These are phyloP conservation scores for Sphagnum magellanicum DNA, from an alignment of 228 moss, liverwort and hornwort species.

Conservation along the genomic window DNA sequence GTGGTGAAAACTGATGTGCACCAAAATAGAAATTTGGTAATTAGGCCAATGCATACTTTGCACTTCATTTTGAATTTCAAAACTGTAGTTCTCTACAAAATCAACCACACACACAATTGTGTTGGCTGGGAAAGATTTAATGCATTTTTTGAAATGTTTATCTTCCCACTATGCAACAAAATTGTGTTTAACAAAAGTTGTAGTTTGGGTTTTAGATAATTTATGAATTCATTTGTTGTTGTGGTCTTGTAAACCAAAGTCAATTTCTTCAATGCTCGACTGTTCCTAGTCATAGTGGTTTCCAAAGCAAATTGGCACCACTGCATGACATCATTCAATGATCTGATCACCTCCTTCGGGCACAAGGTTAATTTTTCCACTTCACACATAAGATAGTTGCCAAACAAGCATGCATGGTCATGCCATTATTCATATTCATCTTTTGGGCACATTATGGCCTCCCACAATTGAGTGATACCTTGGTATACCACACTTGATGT, in stretches of 20 bases:
- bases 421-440: background rate
- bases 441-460: background rate
- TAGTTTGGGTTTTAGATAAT: background rate
- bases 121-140: background rate
- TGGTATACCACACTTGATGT: too few relatives aligned
- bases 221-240: background rate
- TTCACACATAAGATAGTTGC: background rate
- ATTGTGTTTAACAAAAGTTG: background rate
- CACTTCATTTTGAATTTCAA: slow-evolving; percentile 6
- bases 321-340: accelerated
- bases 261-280: background rate
- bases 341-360: background rate
- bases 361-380: background rate
- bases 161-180: background rate
- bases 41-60: slow-evolving; percentile 8
- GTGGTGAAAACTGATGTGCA: background rate
- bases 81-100: slow-evolving; percentile 8
- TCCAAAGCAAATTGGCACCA: background rate
- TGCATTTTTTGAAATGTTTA: background rate
- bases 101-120: slow-evolving; percentile 1
- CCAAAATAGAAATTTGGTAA: background rate
- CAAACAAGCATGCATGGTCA: background rate
- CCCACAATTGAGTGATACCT: background rate
- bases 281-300: background rate
- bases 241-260: slow-evolving; percentile 3